Base-by-base conservation (phyloP, 2,329 filamentous ascomycete genomes). In the Botrytis squamosa region DNA sequence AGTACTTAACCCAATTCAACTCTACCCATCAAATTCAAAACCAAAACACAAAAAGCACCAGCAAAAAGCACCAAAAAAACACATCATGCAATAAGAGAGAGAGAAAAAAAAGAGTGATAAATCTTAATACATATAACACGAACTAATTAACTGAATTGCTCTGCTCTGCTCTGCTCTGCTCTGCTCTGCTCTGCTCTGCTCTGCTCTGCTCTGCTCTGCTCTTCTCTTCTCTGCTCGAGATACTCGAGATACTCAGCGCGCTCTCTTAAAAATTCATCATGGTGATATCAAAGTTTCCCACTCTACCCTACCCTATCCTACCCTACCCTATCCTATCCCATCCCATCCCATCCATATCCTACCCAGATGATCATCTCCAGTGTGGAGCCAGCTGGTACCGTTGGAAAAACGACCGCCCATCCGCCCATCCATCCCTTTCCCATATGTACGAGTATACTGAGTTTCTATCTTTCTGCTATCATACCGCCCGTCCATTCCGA, bases 381-480 rank as follows among this genome's bases (percentile, higher is more conserved):
- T 46, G 20, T 33, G 42, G 42, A 46, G 63, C 42, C 40, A 46
- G 12, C 42, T 18, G 12, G 25, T 64, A 64, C 62, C 22, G 40
- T 42, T 42, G 16, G 40, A n/a, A 63, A 44, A 44, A 64, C 40
- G n/a, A 44, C 25, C 62, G 29, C 62, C 62, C 62, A 64, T 44
- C 38, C 38, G 14, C n/a, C 59, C 10, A 62, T 40, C 33, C 60
- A 38, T 40, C 38, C 60, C 60, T 63, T 52, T 29, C 65, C 65
- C 65, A 68, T 68, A 68, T 68, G 65, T 68, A 68, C 65, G 40
- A 42, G 38, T 68, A 68, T 68, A 40, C 25, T 18, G 33, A 67
- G 14, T 52, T 52, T 67, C 29, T 52, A 20, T 40, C 22, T 49
- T 20, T 3, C 46, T 38, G 38, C 62, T 55, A 68, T 40, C 46